Evolutionary conservation across 163 green algal species (phyloP), one percentile per base, ranked within the genome.

Genomic region (Chlamydomonas reinhardtii): DNA sequence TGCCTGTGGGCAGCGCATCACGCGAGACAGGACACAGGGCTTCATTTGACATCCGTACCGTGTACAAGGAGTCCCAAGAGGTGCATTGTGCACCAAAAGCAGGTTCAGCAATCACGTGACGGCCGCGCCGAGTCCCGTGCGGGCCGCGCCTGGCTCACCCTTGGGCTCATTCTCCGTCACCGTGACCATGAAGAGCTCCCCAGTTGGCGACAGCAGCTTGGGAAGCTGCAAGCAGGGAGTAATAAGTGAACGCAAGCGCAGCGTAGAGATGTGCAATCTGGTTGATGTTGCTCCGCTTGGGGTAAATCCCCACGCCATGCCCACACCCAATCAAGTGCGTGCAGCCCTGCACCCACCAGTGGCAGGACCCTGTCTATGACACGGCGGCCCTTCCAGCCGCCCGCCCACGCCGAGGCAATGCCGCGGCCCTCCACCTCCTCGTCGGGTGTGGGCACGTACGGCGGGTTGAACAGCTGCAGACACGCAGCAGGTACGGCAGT

Each of bases 381-480:
- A 0, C 91, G 54, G 3, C 97, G 88, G 0, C 97, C 97, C 9
- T 77, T 39, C 5, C 89, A 35, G 27, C 97, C 97, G 14, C 97
- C 97, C 0, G 97, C 97, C 97, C 97, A 99, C 3, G 97, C 95
- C 0, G 92, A 91, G 22, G 92, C 88, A 29, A 99, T 96, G 22
- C 93, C 92, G 9, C 77, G 65, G 9, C 74, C 31, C 6, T 76
- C 59, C 25, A 98, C 91, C 88, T 99, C 97, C 27, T 98, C 95
- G 61, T 97, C 93, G 29, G 97, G 97, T 4, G 97, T 99, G 3
- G 95, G 94, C 71, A 99, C 97, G 84, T 99, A 99, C 24, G 97
- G 97, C 15, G 97, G 97, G 87, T 99, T 99, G 91, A 99, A 99
- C 22, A 99, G 52, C 92, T 96, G 91, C 27, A 88, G 29, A 31